phyloP scores from a whole-genome alignment of 495 filamentous ascomycete genomes.

The Umbilicaria muhlenbergii region DNA sequence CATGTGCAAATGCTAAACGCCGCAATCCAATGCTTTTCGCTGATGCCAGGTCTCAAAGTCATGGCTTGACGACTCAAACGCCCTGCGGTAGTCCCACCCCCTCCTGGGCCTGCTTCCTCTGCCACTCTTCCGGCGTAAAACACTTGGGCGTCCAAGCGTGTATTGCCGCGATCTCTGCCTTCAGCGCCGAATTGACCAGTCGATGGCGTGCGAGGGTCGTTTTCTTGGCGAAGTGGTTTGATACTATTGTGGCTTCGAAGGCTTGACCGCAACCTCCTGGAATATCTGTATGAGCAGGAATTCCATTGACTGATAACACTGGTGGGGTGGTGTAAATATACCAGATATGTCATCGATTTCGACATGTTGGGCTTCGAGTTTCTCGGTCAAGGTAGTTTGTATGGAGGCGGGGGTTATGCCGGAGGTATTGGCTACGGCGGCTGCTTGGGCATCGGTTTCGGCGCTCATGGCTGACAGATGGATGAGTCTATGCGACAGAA shows the following conservation, averaged over 20 bases:
- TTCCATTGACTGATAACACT: not conserved
- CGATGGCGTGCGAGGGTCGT: slow-evolving; percentile 77
- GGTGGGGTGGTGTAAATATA: slow-evolving; percentile 23
- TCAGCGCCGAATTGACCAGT: slow-evolving; percentile 73
- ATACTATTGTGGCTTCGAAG: slow-evolving; percentile 85
- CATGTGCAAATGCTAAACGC: not conserved
- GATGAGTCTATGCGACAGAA: too few relatives aligned
- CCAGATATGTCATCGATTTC: slow-evolving; percentile 90
- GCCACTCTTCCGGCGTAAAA: slow-evolving; percentile 88
- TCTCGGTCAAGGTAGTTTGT: slow-evolving; percentile 48
- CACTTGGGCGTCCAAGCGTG: slow-evolving; percentile 99
- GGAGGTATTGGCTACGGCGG: slow-evolving; percentile 34
- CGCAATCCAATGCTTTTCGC: not conserved
- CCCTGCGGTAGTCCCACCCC: not conserved
- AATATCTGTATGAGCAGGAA: not conserved
- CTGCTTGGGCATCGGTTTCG: slow-evolving; percentile 26
- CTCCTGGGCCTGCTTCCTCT: slow-evolving; percentile 40
- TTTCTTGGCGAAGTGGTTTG: slow-evolving; percentile 72
- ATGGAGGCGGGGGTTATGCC: slow-evolving; percentile 58
- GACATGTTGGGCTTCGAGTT: slow-evolving; percentile 68
- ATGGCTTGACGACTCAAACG: not conserved
- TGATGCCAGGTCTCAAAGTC: too few relatives aligned
- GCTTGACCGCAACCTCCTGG: slow-evolving; percentile 89
- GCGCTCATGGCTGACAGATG: not conserved
- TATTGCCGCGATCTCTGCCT: slow-evolving; percentile 85